Percentiles rank a stretch among this genome's conserved stretches.
Evolutionary conservation across 2,329 filamentous ascomycete genomes (phyloP).

Genomic region (Tolypocladium ophioglossoides): DNA sequence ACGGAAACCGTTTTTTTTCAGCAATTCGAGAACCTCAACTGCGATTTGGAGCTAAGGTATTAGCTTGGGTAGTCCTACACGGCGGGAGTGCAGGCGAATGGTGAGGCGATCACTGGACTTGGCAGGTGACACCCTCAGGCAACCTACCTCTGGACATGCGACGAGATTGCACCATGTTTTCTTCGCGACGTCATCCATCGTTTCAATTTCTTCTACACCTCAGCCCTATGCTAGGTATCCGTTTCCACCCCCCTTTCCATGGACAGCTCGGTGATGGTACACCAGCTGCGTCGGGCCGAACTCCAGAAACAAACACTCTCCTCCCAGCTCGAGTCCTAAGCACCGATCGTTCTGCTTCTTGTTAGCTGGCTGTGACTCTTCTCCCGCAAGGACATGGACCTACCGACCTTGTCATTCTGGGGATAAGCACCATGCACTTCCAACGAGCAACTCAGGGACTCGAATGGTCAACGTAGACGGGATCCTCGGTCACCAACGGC

Average conservation of each 20-base stretch:
- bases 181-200: neutral
- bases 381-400: neutral
- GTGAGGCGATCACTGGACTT: too few species aligned
- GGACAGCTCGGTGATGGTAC: neutral
- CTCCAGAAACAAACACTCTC: neutral
- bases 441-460: neutral
- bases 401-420: too few species aligned
- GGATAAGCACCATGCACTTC: neutral
- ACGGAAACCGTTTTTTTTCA: too few species aligned
- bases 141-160: neutral
- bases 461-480: neutral
- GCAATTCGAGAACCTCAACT: too few species aligned
- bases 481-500: neutral
- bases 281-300: neutral
- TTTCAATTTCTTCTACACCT: neutral
- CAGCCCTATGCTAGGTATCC: neutral
- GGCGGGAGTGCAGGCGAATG: too few species aligned
- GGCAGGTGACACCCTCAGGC: too few species aligned
- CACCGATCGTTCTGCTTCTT: neutral
- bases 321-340: neutral
- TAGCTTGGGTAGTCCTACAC: too few species aligned
- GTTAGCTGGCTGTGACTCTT: neutral
- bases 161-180: neutral
- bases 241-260: neutral
- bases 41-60: too few species aligned